Evolutionary conservation across 768 basidiomycete genomes (phyloP), one percentile per base, ranked within the genome.

Genomic region (Polyporus arcularius): DNA sequence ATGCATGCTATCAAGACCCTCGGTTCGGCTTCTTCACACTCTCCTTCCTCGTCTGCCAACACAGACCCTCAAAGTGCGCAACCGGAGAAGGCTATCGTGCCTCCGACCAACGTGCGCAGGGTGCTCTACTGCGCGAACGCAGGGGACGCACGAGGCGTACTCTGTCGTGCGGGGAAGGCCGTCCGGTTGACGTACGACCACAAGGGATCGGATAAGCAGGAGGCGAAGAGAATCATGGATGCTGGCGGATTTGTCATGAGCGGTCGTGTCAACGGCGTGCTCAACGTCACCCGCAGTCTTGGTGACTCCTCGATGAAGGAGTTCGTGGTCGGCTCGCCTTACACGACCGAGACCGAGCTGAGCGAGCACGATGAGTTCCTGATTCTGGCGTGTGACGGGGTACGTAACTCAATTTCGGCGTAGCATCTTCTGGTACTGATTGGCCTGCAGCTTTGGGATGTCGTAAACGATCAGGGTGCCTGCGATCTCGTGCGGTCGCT

Each of bases 241-340:
- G 97, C 97, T 0, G 97, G 97, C 10, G 97, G 97, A 1, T 99
- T 98, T 71, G 96, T 99, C 21, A 88, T 99, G 91, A 96, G 96
- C 70, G 97, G 96, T 64, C 86, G 97, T 12, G 97, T 99, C 38
- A 99, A 99, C 66, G 97, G 96, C 64, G 96, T 98, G 43, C 79
- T 99, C 56, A 95, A 95, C 6, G 97, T 99, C 31, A 99, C 97
- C 16, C 83, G 97, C 59, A 94, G 94, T 68, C 78, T 99, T 58
- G 97, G 97, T 38, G 97, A 99, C 71, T 91, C 94, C 2, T 91
- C 94, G 7, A 98, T 99, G 97, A 99, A 99, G 76, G 97, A 99
- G 69, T 99, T 96, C 72, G 97, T 99, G 11, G 97, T 98, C 50
- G 97, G 97, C 2, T 85, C 92, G 31, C 97, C 97, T 6, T 99